Percentiles rank a stretch among this genome's conserved stretches.
Conservation (phyloP, 2,329 filamentous ascomycete genomes). For the Arthrobotrys iridis region DNA sequence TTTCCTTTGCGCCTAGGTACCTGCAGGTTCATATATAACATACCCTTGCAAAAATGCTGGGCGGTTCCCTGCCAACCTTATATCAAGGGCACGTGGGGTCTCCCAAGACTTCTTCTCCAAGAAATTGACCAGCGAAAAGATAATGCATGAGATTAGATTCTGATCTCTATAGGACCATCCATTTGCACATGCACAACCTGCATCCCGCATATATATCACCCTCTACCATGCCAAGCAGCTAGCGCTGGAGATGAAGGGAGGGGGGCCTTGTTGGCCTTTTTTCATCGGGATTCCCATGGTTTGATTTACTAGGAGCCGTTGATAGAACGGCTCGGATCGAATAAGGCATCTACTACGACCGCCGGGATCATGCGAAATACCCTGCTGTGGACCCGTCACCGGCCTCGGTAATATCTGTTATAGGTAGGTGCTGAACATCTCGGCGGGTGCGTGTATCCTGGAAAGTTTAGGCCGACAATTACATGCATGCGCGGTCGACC, state of each 20-base stretch:
- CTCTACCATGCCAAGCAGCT: neutral
- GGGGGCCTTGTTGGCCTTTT: neutral
- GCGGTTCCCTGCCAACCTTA: conserved; percentile 8
- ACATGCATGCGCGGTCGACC: neutral
- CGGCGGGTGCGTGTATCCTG: neutral
- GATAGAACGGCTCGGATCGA: conserved; percentile 36
- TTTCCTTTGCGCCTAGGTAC: neutral
- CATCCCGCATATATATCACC: neutral
- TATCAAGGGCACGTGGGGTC: conserved; percentile 22
- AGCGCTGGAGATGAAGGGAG: too few species aligned
- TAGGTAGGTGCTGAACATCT: neutral
- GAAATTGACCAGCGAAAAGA: too few species aligned
- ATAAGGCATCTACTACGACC: conserved; percentile 14
- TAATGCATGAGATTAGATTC: too few species aligned
- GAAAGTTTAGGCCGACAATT: neutral
- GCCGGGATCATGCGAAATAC: neutral
- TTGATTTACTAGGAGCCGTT: neutral
- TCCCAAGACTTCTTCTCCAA: neutral
- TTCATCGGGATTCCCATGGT: neutral
- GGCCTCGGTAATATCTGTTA: neutral
- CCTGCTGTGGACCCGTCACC: neutral
- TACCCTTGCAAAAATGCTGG: neutral
- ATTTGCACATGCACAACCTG: too few species aligned
- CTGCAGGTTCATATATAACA: neutral
- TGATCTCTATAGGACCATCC: too few species aligned